These are phyloP conservation scores for Heritiera littoralis DNA, from an alignment of 345 rosid genomes.

Conservation along the genomic window DNA sequence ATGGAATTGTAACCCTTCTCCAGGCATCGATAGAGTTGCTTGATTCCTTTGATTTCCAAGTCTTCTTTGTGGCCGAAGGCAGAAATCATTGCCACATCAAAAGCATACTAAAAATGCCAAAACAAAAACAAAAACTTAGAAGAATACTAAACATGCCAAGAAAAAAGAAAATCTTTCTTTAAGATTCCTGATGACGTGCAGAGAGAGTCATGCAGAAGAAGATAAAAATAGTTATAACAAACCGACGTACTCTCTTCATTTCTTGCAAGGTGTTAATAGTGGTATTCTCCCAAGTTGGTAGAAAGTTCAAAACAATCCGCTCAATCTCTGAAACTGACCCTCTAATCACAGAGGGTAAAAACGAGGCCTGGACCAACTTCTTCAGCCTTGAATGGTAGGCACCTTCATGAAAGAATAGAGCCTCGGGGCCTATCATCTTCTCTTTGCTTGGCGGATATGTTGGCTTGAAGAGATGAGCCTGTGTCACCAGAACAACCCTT, in stretches of 20 bases:
- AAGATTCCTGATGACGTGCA: constrained; percentile 2
- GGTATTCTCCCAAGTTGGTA: constrained; percentile 57
- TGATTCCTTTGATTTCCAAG: constrained; percentile 58
- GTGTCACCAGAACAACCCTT: constrained; percentile 60
- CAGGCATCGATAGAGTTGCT: constrained; percentile 62
- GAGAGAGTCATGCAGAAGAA: not conserved
- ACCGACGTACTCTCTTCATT: constrained; percentile 75
- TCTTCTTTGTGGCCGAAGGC: constrained; percentile 65
- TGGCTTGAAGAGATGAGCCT: constrained; percentile 81
- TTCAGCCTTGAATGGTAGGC: constrained; percentile 69
- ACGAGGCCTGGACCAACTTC: constrained; percentile 70
- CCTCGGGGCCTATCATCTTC: constrained; percentile 82
- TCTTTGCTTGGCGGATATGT: constrained; percentile 93
- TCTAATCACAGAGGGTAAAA: constrained; percentile 69
- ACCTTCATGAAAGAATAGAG: constrained; percentile 88
- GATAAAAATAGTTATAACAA: constrained; percentile 1
- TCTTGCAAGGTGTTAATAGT: constrained; percentile 73
- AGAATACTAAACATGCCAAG: constrained; percentile 57
- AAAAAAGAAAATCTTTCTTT: constrained; percentile 14
- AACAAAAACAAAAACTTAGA: constrained; percentile 43
- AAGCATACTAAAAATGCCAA: constrained; percentile 67
- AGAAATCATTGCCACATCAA: constrained; percentile 89
- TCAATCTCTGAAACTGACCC: constrained; percentile 70
- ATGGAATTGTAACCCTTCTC: constrained; percentile 93
- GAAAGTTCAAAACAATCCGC: constrained; percentile 51